Evolutionary conservation across 352 stramenopile species (phyloP).

Genomic region (Phytophthora chlamydospora): DNA sequence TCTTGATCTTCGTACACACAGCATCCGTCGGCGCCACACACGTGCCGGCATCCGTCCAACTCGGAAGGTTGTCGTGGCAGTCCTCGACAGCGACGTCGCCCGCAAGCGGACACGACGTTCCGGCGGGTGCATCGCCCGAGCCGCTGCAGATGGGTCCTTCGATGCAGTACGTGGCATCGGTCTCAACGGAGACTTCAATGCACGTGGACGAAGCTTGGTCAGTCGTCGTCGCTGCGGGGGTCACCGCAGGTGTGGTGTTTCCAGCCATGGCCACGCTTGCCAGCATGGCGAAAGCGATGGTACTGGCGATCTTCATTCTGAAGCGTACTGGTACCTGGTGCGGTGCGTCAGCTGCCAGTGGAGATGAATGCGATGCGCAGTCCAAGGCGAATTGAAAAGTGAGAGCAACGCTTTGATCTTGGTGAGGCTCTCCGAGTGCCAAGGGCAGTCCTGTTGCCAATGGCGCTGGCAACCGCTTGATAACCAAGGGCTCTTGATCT

Average conservation of each 20-base stretch:
- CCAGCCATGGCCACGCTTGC: slow-evolving; percentile 13
- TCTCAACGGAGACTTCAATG: slow-evolving; percentile 58
- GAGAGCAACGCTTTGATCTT: neutral
- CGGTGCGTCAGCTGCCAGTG: slow-evolving; percentile 12
- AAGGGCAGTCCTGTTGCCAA: no score
- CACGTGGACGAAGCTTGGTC: slow-evolving; percentile 25
- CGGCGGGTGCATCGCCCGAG: slow-evolving; percentile 38
- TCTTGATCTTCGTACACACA: slow-evolving; percentile 59
- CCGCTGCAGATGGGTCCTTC: slow-evolving; percentile 62
- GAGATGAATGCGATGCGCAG: neutral
- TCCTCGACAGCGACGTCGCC: slow-evolving; percentile 51
- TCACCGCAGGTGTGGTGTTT: slow-evolving; percentile 12
- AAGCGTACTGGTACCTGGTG: slow-evolving; percentile 10
- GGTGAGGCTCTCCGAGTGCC: no score
- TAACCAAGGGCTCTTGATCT: no score
- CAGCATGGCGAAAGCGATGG: slow-evolving; percentile 15
- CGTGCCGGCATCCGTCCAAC: slow-evolving; percentile 41
- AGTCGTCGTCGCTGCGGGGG: slow-evolving; percentile 1
- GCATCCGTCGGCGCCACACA: slow-evolving; percentile 57
- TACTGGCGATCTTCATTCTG: slow-evolving; percentile 21
- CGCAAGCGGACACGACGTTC: slow-evolving; percentile 50
- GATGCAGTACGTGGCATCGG: slow-evolving; percentile 73
- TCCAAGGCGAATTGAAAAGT: slow-evolving; percentile 6
- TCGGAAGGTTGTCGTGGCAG: slow-evolving; percentile 53
- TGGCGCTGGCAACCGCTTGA: no score